Evolutionary conservation across 2,329 filamentous ascomycete species (phyloP), one percentile per base, ranked within the genome.

Genomic region (Arthrobotrys megalospora): DNA sequence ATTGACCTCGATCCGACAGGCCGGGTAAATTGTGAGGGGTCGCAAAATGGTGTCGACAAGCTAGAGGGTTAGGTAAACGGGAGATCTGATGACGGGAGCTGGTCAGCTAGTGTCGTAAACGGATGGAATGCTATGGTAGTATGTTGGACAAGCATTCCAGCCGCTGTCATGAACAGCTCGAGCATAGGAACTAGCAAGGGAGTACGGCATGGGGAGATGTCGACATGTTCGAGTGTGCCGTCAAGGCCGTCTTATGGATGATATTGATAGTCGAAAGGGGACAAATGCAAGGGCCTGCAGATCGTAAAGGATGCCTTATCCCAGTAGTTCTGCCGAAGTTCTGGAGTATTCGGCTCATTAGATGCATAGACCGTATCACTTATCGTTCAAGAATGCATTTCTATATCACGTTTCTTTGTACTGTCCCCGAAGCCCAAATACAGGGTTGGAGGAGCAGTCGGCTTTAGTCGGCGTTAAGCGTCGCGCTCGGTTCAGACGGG

Each of bases 1-100:
- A 62, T 38, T 70, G 24, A 19, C 43, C 19, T 50, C 28, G 34
- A 73, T 62, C 70, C 70, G 36, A 75, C 53, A 68, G 45, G 70
- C 70, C 70, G 70, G 70, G 62, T 75, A 75, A 75, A 75, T 75
- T 41, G 69, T 60, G 55, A 58, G 67, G 60, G 48, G 68, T 64
- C 32, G 58, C 64, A 41, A 43, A 10, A 58, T 66, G 12, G 58
- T 16, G n/a, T 69, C 28, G 19, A 32, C 47, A 38, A 12, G n/a
- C 32, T 38, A 4, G n/a, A 58, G 36, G 21, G 8, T 21, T 38
- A 58, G 32, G n/a, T 38, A 21, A 38, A 58, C 28, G n/a, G 53
- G n/a, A 19, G n/a, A 72, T 72, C 47, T 72, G 34, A 72, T 65
- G 58, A 64, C 67, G 67, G 55, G 45, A 71, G 16, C 55, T 64